phyloP scores from a whole-genome alignment of 2,329 filamentous ascomycete genomes.

The Nigrospora sphaerica region DNA sequence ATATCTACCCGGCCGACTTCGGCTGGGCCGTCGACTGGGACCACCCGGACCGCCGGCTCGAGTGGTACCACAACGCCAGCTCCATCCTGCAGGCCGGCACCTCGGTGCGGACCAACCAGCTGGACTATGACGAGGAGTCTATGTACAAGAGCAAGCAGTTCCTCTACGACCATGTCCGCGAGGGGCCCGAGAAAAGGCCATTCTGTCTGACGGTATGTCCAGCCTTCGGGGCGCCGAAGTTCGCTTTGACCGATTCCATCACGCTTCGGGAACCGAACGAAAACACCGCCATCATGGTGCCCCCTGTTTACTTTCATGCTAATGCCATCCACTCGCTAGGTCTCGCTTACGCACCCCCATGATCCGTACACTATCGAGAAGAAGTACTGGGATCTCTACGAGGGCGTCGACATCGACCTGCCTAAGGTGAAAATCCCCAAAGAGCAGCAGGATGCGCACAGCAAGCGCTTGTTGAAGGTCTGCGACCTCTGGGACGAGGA shows the following conservation, averaged over 20 bases:
- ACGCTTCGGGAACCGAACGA: background rate
- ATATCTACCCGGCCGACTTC: constrained; percentile 92
- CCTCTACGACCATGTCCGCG: constrained; percentile 83
- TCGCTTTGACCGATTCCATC: no score
- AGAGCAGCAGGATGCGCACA: constrained; percentile 79
- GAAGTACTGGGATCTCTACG: constrained; percentile 90
- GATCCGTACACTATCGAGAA: constrained; percentile 92
- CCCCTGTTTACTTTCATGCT: constrained; percentile 7
- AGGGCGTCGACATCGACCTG: constrained; percentile 78
- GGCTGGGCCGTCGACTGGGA: constrained; percentile 97
- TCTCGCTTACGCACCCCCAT: constrained; percentile 90
- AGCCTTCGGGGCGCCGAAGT: no score
- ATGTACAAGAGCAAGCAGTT: constrained; percentile 89
- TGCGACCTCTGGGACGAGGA: constrained; percentile 81
- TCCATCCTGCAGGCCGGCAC: constrained; percentile 86
- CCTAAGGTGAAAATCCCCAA: constrained; percentile 72
- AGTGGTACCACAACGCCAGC: constrained; percentile 96
- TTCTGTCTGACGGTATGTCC: constrained; percentile 69
- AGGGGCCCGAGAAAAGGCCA: constrained; percentile 64
- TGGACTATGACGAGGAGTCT: constrained; percentile 94
- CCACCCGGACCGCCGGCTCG: constrained; percentile 73
- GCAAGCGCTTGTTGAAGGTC: constrained; percentile 77
- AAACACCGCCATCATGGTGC: background rate
- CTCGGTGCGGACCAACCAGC: constrained; percentile 86
- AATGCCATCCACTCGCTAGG: constrained; percentile 25